Evolutionary conservation across 2,329 filamentous ascomycete species (phyloP).

Genomic region (Aspergillus sp.): DNA sequence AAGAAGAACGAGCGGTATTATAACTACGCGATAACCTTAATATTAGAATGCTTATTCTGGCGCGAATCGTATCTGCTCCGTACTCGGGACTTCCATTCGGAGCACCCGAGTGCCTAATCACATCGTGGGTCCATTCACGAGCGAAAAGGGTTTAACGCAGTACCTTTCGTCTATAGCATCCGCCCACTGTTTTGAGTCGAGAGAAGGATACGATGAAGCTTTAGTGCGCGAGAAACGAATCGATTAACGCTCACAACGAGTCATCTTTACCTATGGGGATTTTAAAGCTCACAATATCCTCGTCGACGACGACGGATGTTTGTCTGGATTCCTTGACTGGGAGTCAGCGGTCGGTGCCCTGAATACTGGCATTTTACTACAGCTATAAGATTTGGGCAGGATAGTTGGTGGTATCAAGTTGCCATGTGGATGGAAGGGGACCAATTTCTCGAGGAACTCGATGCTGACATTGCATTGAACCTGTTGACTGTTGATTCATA

Average conservation of each 20-base stretch:
- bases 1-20: too few relatives aligned
- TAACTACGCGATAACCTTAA: too few relatives aligned
- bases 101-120: constrained; percentile 21
- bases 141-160: constrained; percentile 20
- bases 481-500: constrained; percentile 19
- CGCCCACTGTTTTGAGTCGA: constrained; percentile 14
- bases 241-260: constrained; percentile 9
- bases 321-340: constrained; percentile 14
- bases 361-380: constrained; percentile 11
- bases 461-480: constrained; percentile 15
- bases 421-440: constrained; percentile 14
- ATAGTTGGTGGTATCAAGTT: too few relatives aligned
- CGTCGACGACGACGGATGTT: constrained; percentile 8
- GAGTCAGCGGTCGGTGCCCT: constrained; percentile 8
- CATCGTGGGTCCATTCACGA: constrained; percentile 16
- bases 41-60: constrained; percentile 22
- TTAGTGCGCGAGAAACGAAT: constrained; percentile 12
- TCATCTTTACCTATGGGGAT: constrained; percentile 17
- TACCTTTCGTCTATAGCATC: constrained; percentile 14
- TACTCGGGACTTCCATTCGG: constrained; percentile 17
- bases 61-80: constrained; percentile 18
- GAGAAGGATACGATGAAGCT: constrained; percentile 13
- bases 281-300: constrained; percentile 11
- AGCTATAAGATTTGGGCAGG: constrained; percentile 7
- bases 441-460: constrained; percentile 14